Percentiles rank a stretch among this genome's conserved stretches.
These are phyloP conservation scores for Myotisia sp. DNA, from an alignment of 2,329 filamentous ascomycete genomes.

Conservation along the genomic window DNA sequence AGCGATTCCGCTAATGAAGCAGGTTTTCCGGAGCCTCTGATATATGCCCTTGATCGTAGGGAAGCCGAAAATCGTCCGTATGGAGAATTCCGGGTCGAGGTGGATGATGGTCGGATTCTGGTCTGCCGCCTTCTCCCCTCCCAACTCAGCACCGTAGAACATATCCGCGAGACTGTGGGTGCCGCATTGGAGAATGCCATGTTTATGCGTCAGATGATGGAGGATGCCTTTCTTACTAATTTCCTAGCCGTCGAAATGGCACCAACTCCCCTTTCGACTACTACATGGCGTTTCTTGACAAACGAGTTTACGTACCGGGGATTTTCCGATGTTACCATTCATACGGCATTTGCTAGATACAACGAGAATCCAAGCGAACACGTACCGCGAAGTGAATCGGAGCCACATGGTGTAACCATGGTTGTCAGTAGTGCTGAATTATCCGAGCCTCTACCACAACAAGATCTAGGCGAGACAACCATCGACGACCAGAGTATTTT, in stretches of 20 bases:
- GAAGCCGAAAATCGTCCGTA: constrained; percentile 30
- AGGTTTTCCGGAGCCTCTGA: constrained; percentile 16
- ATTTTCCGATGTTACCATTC: constrained; percentile 23
- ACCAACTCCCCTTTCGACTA: constrained; percentile 19
- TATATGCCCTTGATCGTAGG: constrained; percentile 26
- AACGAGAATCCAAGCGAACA: constrained; percentile 28
- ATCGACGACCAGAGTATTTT: constrained; percentile 32
- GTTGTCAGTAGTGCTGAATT: constrained; percentile 12
- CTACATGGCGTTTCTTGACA: constrained; percentile 25
- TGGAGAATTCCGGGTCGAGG: constrained; percentile 30
- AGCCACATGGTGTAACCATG: constrained; percentile 26
- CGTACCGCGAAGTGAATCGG: constrained; percentile 24
- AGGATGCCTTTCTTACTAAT: constrained; percentile 30
- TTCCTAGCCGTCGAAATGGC: constrained; percentile 30
- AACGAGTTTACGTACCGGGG: constrained; percentile 27
- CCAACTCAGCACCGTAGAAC: constrained; percentile 27
- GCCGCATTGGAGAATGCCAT: constrained; percentile 26
- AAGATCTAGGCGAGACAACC: constrained; percentile 24
- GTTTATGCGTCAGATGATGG: constrained; percentile 31
- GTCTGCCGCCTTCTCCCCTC: constrained; percentile 31
- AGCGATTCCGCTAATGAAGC: constrained; percentile 8
- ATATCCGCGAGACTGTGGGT: constrained; percentile 29
- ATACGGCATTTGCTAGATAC: constrained; percentile 25
- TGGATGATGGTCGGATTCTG: constrained; percentile 27
- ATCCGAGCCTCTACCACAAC: constrained; percentile 13